Percentiles rank a stretch among this genome's conserved stretches.
Evolutionary conservation across 108 stramenopile species (phyloP).

Genomic region (Nitzschia sp.): DNA sequence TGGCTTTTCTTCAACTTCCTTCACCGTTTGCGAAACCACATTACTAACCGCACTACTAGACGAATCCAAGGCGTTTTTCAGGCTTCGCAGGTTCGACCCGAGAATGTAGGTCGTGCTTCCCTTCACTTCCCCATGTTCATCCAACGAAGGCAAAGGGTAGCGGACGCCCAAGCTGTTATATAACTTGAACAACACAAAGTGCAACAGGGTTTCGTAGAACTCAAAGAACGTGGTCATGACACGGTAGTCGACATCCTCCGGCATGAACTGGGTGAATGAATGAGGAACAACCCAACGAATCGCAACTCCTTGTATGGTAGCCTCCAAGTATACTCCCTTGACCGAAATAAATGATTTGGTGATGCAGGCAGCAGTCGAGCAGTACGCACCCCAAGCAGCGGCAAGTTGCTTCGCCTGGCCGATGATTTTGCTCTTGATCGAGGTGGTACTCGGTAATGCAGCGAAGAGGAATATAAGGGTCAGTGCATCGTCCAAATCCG

Average conservation of each 20-base stretch:
- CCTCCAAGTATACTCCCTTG: conserved; percentile 97
- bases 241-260: conserved; percentile 95
- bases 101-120: conserved; percentile 70
- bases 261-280: conserved; percentile 92
- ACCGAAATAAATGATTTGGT: conserved; percentile 97
- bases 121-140: conserved; percentile 53
- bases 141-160: conserved; percentile 77
- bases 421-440: conserved; percentile 79
- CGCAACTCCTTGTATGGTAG: conserved; percentile 68
- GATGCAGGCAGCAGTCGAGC: conserved; percentile 80
- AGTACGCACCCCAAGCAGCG: conserved; percentile 94
- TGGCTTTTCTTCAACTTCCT: conserved; percentile 22
- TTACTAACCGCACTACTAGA: conserved; percentile 62
- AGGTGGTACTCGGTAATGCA: conserved; percentile 78
- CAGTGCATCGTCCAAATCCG: conserved; percentile 97
- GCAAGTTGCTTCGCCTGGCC: conserved; percentile 81
- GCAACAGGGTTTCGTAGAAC: conserved; percentile 94
- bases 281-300: conserved; percentile 97
- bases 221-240: conserved; percentile 99
- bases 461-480: conserved; percentile 94
- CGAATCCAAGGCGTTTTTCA: conserved; percentile 62
- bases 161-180: conserved; percentile 87
- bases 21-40: conserved; percentile 64
- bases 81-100: conserved; percentile 61
- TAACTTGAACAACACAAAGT: conserved; percentile 96